Evolutionary conservation across 345 rosid species (phyloP), one percentile per base, ranked within the genome.

Genomic region (Noccaea caerulescens): DNA sequence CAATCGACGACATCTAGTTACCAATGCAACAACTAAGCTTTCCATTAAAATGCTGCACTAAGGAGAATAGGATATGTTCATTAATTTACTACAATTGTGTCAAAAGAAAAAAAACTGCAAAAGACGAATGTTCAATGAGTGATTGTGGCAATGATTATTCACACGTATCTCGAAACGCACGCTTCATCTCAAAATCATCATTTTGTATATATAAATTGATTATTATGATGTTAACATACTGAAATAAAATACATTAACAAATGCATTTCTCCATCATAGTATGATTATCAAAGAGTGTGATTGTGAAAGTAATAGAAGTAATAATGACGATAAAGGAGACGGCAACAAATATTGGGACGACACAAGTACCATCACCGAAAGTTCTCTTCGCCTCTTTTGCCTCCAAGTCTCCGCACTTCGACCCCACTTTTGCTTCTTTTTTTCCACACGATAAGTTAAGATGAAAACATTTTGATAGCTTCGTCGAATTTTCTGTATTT

Each of bases 161-260:
- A 54, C 76, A 76, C 71, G 79, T 55, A 63, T 63, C 71, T 60
- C 67, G 6, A 76, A 69, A 76, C 23, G 79, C 79, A 76, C 71
- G 79, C 79, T 63, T 69, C 71, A 7, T 57, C 75, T 69, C 66
- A 39, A 56, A 16, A 54, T 39, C 66, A 69, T 63, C 62, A 63
- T 76, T 69, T 61, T 53, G 52, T 60, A 55, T 65, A 34, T 16
- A 52, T 65, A 34, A 9, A n/a, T 1, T 20, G 38, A 23, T 20
- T 36, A 23, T 44, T 23, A 10, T 57, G 13, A 49, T 50, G 59
- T 14, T 37, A 18, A 14, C 42, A 45, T 14, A 30, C 8, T 44
- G 30, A 50, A 10, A 7, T 46, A 49, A 14, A 43, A 49, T 32
- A 49, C 13, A 66, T 56, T 50, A 6, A 44, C 39, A 45, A 18